Evolutionary conservation across 2,329 filamentous ascomycete genomes (phyloP), one percentile per base, ranked within the genome.

Genomic region (Ascochyta clinopodiicola): DNA sequence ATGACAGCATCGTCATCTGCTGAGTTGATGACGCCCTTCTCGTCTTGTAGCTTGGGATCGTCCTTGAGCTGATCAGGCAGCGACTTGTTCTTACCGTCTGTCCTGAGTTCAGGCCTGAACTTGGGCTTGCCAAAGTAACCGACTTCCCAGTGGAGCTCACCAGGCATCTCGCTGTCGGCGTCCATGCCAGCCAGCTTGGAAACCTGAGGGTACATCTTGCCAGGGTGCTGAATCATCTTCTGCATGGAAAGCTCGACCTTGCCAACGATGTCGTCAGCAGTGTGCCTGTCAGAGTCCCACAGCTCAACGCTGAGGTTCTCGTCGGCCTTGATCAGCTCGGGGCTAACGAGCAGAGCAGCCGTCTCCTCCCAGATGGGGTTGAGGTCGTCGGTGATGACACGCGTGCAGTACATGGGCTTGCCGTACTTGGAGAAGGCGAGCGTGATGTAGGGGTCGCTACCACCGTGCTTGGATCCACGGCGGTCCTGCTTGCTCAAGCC

Each of bases 361-460:
- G 86, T 90, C 77, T 98, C 95, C 68, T 95, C 90, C 81, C 96
- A 98, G 4, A 96, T 83, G 0, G 95, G 95, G 69, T 98, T 96
- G 50, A 96, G 83, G 64, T 97, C 90, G 69, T 98, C 94, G 47
- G 94, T 92, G 61, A 98, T 97, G 46, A 98, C 93, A 43, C 95
- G 88, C 1, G 95, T 98, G 76, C 93, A 97, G 77, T 96, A 98
- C 85, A 96, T 96, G 1, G 94, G 94, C 78, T 99, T 99, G 52
- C 90, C 91, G 66, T 97, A 98, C 75, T 98, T 97, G 68, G 91
- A 96, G 80, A 96, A 98, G 36, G 90, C 89, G 32, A 98, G 83
- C 29, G 94, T 97, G 72, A 98, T 96, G 75, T 98, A 98, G 0
- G 94, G 92, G 66, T 99, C 95, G 45, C 91, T 96, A 39, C 94